Conservation (phyloP, 169 alveolate species). For the Eimeria necatrix region DNA sequence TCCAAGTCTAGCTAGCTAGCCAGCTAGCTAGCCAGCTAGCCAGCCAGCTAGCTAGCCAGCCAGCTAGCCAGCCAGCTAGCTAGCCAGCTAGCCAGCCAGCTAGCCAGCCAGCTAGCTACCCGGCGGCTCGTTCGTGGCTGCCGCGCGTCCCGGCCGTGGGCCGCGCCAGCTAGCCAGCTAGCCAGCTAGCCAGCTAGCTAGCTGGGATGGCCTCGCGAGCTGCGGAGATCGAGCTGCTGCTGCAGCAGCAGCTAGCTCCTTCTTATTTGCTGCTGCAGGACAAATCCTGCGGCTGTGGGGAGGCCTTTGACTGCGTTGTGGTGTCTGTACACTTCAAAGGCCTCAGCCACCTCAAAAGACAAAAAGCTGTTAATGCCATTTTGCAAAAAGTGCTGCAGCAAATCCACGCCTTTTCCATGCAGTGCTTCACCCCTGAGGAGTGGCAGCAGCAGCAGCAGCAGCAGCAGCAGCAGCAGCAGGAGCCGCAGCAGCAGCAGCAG, state of each 20-base stretch:
- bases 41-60: no score
- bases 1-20: no score
- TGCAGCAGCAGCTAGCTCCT: conserved; percentile 43
- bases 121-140: neutral
- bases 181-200: no score
- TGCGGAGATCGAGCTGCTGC: conserved; percentile 53
- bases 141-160: neutral
- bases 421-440: conserved; percentile 77
- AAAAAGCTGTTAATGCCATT: conserved; percentile 65
- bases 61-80: no score
- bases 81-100: no score
- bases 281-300: conserved; percentile 76
- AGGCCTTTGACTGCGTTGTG: conserved; percentile 68
- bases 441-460: conserved; percentile 9
- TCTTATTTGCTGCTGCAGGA: conserved; percentile 30
- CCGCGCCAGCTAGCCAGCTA: no score
- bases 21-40: no score
- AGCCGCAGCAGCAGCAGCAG: no score
- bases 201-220: neutral
- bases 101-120: no score
- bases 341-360: conserved; percentile 57
- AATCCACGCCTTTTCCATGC: conserved; percentile 79
- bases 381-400: conserved; percentile 32
- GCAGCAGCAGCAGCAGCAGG: no score
- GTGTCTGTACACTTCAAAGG: conserved; percentile 62